Evolutionary conservation across 2,329 filamentous ascomycete species (phyloP).

Genomic region (Penicillium sp.): DNA sequence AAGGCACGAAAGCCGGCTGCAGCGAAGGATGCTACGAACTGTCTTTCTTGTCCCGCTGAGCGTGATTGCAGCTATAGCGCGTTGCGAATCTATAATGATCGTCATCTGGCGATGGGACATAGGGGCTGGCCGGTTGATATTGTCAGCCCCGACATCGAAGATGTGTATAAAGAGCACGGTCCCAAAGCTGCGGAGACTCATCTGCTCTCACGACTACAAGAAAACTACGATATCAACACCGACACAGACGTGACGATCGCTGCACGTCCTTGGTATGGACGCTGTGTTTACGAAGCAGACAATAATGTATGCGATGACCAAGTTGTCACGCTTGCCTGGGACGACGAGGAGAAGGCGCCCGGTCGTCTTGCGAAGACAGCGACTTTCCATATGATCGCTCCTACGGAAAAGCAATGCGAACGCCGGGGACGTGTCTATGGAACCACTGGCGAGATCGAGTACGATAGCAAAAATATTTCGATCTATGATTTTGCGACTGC

Average conservation of each 20-base stretch:
- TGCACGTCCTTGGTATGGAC: slow-evolving; percentile 73
- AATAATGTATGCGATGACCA: slow-evolving; percentile 96
- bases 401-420: slow-evolving; percentile 84
- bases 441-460: slow-evolving; percentile 80
- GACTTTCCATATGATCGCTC: slow-evolving; percentile 91
- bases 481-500: slow-evolving; percentile 73
- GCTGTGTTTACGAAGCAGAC: slow-evolving; percentile 92
- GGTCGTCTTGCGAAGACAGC: slow-evolving; percentile 77
- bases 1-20: slow-evolving; percentile 73
- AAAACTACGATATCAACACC: slow-evolving; percentile 61
- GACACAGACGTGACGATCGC: slow-evolving; percentile 59
- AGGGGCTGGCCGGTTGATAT: slow-evolving; percentile 83
- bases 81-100: slow-evolving; percentile 77
- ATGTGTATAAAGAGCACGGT: slow-evolving; percentile 59
- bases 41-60: slow-evolving; percentile 77
- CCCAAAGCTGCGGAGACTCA: slow-evolving; percentile 55
- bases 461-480: slow-evolving; percentile 77
- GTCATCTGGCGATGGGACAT: slow-evolving; percentile 68
- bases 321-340: slow-evolving; percentile 84
- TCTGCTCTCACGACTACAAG: slow-evolving; percentile 53
- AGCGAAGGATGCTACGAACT: slow-evolving; percentile 83
- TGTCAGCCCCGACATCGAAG: slow-evolving; percentile 90
- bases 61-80: slow-evolving; percentile 82
- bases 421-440: slow-evolving; percentile 86
- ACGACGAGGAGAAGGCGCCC: slow-evolving; percentile 61